phyloP scores from a whole-genome alignment of 768 basidiomycete genomes.

The Infundibulicybe gibba region DNA sequence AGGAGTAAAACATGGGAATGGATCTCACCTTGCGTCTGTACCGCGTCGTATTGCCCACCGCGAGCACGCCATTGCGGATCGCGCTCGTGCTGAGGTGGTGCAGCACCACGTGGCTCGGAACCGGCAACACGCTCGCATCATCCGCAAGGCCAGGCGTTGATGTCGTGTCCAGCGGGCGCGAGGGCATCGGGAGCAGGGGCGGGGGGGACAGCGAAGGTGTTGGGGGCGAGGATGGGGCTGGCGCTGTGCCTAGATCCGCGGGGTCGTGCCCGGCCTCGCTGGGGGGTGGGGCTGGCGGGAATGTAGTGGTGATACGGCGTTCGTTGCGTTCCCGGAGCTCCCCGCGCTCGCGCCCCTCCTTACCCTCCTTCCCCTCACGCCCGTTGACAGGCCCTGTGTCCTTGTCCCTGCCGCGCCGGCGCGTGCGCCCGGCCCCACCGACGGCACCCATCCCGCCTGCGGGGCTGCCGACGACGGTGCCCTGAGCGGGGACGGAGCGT shows the following conservation, averaged over 20 bases:
- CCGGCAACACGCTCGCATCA: constrained; percentile 87
- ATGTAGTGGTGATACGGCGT: constrained; percentile 7
- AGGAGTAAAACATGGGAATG: too few species aligned
- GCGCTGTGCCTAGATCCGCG: constrained; percentile 4
- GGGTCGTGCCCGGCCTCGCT: constrained; percentile 19
- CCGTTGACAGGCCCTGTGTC: neutral
- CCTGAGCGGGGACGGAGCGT: constrained; percentile 19
- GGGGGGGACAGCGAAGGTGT: neutral
- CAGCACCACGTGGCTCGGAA: constrained; percentile 90
- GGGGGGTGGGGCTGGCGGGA: constrained; percentile 16
- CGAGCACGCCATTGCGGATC: constrained; percentile 89
- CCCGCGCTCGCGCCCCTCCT: constrained; percentile 1
- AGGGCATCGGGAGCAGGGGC: neutral
- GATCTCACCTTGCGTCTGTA: constrained; percentile 70
- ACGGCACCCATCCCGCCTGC: constrained; percentile 13
- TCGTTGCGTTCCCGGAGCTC: constrained; percentile 6
- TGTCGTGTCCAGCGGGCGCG: constrained; percentile 3
- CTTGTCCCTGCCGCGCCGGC: constrained; percentile 16
- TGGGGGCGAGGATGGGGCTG: constrained; percentile 1
- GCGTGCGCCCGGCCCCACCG: neutral
- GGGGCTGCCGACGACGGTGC: constrained; percentile 21
- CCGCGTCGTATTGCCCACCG: constrained; percentile 87
- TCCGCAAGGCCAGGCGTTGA: constrained; percentile 60
- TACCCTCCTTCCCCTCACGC: constrained; percentile 17
- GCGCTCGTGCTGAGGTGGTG: constrained; percentile 96